phyloP scores from a whole-genome alignment of 1,139 yeast species.

The Arxiozyma heterogenica region DNA sequence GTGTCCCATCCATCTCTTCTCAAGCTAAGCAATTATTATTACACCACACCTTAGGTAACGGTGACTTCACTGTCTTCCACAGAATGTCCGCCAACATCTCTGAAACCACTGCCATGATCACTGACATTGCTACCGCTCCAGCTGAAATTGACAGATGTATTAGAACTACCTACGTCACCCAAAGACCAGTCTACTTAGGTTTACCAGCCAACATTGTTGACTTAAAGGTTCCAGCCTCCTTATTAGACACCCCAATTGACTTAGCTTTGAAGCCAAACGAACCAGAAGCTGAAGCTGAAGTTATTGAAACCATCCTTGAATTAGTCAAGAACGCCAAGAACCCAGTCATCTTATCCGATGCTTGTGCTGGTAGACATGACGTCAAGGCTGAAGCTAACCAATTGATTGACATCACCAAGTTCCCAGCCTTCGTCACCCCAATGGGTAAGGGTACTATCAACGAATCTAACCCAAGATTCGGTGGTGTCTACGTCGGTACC shows the following conservation, averaged over 20 bases:
- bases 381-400: conserved; percentile 52
- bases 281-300: conserved; percentile 63
- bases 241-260: conserved; percentile 57
- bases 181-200: conserved; percentile 78
- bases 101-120: conserved; percentile 54
- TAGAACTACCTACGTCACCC: conserved; percentile 59
- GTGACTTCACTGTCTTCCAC: conserved; percentile 72
- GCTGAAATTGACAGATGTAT: conserved; percentile 64
- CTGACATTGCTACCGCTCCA: conserved; percentile 56
- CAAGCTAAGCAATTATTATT: conserved; percentile 52
- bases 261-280: conserved; percentile 55
- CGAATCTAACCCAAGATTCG: conserved; percentile 67
- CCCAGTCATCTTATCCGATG: conserved; percentile 76
- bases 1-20: conserved; percentile 57
- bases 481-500: conserved; percentile 82
- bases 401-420: conserved; percentile 61
- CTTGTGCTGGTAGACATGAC: conserved; percentile 75
- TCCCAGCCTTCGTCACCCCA: conserved; percentile 81
- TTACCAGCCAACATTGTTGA: conserved; percentile 78
- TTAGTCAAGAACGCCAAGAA: conserved; percentile 49
- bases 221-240: conserved; percentile 45
- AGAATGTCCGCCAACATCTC: conserved; percentile 66
- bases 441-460: conserved; percentile 82
- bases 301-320: conserved; percentile 45
- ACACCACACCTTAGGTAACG: conserved; percentile 73